These are phyloP conservation scores for Pythium volutum DNA, from an alignment of 352 stramenopile genomes.

Conservation along the genomic window DNA sequence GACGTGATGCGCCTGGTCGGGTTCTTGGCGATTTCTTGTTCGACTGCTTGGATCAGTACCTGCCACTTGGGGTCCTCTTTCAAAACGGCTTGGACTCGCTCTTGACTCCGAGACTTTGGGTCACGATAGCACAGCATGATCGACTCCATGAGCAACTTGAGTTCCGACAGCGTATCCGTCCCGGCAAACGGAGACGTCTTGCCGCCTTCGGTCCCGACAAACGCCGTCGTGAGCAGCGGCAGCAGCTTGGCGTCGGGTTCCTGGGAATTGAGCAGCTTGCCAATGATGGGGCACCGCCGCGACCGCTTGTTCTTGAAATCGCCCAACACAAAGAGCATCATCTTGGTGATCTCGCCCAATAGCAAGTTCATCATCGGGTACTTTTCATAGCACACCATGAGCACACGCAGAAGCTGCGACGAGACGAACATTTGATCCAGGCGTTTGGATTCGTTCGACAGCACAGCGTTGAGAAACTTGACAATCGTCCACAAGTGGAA, in stretches of 20 bases:
- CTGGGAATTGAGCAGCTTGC: slow-evolving; percentile 53
- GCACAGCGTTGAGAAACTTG: slow-evolving; percentile 69
- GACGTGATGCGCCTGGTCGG: slow-evolving; percentile 59
- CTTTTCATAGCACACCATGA: slow-evolving; percentile 79
- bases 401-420: slow-evolving; percentile 59
- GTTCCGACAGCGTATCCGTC: slow-evolving; percentile 70
- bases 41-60: slow-evolving; percentile 45
- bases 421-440: slow-evolving; percentile 82
- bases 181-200: slow-evolving; percentile 36
- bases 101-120: slow-evolving; percentile 69
- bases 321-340: slow-evolving; percentile 79
- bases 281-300: slow-evolving; percentile 74
- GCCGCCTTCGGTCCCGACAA: slow-evolving; percentile 41
- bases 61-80: slow-evolving; percentile 54
- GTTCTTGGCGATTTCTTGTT: slow-evolving; percentile 45
- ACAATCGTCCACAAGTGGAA: slow-evolving; percentile 76
- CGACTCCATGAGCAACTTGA: slow-evolving; percentile 82
- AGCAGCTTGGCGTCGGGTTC: slow-evolving; percentile 52
- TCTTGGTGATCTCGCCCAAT: slow-evolving; percentile 81
- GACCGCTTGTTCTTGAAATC: slow-evolving; percentile 88
- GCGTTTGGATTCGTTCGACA: slow-evolving; percentile 80
- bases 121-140: slow-evolving; percentile 74
- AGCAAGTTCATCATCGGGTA: slow-evolving; percentile 78
- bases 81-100: slow-evolving; percentile 57
- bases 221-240: slow-evolving; percentile 58